phyloP scores from a whole-genome alignment of 768 basidiomycete species.

The Mycena pura region DNA sequence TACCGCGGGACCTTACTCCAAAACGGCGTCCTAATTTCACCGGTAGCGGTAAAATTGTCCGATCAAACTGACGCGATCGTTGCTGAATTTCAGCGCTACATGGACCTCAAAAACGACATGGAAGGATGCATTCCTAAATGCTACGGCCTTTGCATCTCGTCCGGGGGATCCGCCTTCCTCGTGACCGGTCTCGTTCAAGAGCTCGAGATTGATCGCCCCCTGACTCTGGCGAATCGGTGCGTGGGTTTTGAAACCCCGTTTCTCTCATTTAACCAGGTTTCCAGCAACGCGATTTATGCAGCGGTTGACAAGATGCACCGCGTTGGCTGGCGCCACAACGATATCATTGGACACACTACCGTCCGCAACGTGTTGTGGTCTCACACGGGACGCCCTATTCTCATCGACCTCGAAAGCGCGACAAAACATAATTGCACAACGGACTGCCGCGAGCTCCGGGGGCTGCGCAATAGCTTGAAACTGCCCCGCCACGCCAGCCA shows the following conservation, averaged over 20 bases:
- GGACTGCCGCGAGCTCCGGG: not conserved
- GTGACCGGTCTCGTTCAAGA: not conserved
- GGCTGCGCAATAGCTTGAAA: not conserved
- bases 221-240: not conserved
- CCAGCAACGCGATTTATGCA: not conserved
- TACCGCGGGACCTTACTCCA: not conserved
- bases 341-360: not conserved
- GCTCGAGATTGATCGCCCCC: no score
- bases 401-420: not conserved
- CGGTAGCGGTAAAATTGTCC: not conserved
- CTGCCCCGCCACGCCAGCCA: no score
- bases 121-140: not conserved
- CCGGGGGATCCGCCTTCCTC: not conserved
- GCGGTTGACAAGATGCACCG: not conserved
- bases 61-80: not conserved
- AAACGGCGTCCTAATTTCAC: not conserved
- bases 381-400: not conserved
- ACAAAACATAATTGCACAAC: not conserved
- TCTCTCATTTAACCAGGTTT: not conserved
- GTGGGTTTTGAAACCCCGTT: not conserved
- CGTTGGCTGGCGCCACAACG: conserved; percentile 3
- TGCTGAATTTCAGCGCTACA: not conserved
- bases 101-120: not conserved
- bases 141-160: not conserved
- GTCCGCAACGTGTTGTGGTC: not conserved